phyloP scores from a whole-genome alignment of 768 basidiomycete species.

The Hortiboletus flavorubellus region DNA sequence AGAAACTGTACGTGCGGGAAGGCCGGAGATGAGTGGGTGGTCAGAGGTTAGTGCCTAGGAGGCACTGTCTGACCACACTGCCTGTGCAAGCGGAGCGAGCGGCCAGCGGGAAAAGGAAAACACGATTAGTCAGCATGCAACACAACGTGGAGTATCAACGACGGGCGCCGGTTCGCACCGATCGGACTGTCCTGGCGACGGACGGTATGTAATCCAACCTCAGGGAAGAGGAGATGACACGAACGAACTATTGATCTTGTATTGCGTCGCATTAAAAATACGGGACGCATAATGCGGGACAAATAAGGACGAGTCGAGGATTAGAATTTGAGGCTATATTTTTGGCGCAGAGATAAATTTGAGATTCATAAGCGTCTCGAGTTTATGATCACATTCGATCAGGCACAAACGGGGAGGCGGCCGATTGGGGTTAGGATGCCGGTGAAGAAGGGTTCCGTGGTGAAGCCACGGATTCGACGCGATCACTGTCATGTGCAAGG shows the following conservation, averaged over 20 bases:
- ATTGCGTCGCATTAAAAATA: constrained; percentile 21
- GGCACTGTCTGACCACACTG: constrained; percentile 6
- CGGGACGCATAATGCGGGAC: neutral
- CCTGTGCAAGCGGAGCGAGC: constrained; percentile 21
- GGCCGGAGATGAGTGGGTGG: constrained; percentile 15
- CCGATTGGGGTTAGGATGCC: constrained; percentile 10
- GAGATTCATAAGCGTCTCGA: constrained; percentile 14
- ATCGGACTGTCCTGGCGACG: neutral
- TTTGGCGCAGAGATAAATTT: constrained; percentile 29
- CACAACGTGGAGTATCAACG: constrained; percentile 13
- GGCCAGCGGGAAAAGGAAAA: constrained; percentile 23
- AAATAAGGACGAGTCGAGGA: constrained; percentile 20
- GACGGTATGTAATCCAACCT: neutral
- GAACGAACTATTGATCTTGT: neutral
- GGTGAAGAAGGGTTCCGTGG: constrained; percentile 12
- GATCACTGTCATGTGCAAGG: constrained; percentile 1
- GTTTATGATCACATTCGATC: constrained; percentile 20
- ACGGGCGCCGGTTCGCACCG: constrained; percentile 1
- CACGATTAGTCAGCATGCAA: constrained; percentile 22
- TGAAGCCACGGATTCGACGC: neutral
- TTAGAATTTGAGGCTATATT: constrained; percentile 27
- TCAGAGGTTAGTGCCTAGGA: neutral
- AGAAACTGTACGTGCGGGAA: constrained; percentile 27
- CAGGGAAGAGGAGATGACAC: neutral
- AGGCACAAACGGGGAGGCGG: constrained; percentile 18